phyloP scores from a whole-genome alignment of 2,329 filamentous ascomycete species.

The Thermochaetoides dissita region DNA sequence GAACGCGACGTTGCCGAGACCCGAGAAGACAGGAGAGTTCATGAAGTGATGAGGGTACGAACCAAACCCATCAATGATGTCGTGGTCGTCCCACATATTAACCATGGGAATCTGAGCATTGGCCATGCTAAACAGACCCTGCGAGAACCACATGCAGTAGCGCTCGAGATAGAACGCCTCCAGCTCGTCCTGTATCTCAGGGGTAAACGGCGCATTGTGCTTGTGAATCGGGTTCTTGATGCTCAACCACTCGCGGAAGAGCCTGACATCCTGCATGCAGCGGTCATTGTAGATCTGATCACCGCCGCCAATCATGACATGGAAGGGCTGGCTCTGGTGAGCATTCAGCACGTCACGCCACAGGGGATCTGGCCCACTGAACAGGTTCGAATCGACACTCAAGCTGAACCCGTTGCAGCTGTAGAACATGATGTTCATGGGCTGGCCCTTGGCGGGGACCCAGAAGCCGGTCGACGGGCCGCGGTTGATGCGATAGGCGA shows the following conservation, averaged over 20 bases:
- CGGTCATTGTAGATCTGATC: conserved; percentile 95
- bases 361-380: conserved; percentile 86
- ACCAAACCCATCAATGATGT: conserved; percentile 81
- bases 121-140: conserved; percentile 84
- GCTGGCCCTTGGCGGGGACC: conserved; percentile 70
- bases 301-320: conserved; percentile 94
- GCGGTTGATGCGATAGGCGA: conserved; percentile 90
- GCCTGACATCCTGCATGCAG: conserved; percentile 57
- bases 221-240: conserved; percentile 71
- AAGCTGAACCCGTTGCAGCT: conserved; percentile 93
- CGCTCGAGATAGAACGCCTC: conserved; percentile 78
- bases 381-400: conserved; percentile 60
- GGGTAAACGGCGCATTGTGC: conserved; percentile 61
- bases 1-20: conserved; percentile 80
- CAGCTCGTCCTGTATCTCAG: conserved; percentile 74
- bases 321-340: conserved; percentile 84
- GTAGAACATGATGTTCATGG: conserved; percentile 99
- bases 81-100: conserved; percentile 95
- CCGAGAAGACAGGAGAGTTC: conserved; percentile 76
- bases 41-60: conserved; percentile 89
- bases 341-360: conserved; percentile 93
- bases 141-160: conserved; percentile 92
- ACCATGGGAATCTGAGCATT: conserved; percentile 95
- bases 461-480: conserved; percentile 85
- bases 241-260: conserved; percentile 74